These are phyloP conservation scores for Trichoderma guizhouense DNA, from an alignment of 2,329 filamentous ascomycete genomes.

Conservation along the genomic window DNA sequence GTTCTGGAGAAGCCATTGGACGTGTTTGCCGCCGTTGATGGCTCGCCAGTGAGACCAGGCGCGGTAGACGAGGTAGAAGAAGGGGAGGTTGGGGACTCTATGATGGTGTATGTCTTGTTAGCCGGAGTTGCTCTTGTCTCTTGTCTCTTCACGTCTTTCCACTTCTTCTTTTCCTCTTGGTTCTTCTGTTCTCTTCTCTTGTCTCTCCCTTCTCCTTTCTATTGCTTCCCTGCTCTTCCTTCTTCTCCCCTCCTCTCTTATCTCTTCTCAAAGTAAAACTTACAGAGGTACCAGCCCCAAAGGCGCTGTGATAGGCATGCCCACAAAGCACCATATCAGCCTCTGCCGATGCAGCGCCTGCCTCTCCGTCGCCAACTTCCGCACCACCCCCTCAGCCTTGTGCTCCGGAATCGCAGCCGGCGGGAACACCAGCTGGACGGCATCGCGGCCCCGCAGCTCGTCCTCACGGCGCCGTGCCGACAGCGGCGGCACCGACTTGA, in stretches of 20 bases:
- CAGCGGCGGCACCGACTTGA: slow-evolving; percentile 89
- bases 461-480: slow-evolving; percentile 63
- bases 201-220: not conserved
- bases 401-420: slow-evolving; percentile 62
- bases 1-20: slow-evolving; percentile 76
- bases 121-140: not conserved
- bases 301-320: slow-evolving; percentile 79
- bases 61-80: slow-evolving; percentile 91
- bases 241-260: not conserved
- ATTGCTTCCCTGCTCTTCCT: no score
- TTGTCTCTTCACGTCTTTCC: not conserved
- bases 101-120: not conserved
- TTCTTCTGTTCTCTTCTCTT: not conserved
- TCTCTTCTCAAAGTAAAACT: slow-evolving; percentile 34
- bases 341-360: slow-evolving; percentile 72
- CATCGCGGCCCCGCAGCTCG: slow-evolving; percentile 58
- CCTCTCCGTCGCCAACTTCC: slow-evolving; percentile 72
- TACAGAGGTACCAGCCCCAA: slow-evolving; percentile 84
- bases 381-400: slow-evolving; percentile 63
- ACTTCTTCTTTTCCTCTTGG: not conserved
- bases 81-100: slow-evolving; percentile 88
- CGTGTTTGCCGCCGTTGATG: slow-evolving; percentile 75
- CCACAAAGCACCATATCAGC: slow-evolving; percentile 76
- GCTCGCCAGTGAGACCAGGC: slow-evolving; percentile 92
- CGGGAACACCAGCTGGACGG: slow-evolving; percentile 75